Evolutionary conservation across 1,284 basidiomycete genomes (phyloP), one percentile per base, ranked within the genome.

Genomic region (Cutaneotrichosporon curvatum): DNA sequence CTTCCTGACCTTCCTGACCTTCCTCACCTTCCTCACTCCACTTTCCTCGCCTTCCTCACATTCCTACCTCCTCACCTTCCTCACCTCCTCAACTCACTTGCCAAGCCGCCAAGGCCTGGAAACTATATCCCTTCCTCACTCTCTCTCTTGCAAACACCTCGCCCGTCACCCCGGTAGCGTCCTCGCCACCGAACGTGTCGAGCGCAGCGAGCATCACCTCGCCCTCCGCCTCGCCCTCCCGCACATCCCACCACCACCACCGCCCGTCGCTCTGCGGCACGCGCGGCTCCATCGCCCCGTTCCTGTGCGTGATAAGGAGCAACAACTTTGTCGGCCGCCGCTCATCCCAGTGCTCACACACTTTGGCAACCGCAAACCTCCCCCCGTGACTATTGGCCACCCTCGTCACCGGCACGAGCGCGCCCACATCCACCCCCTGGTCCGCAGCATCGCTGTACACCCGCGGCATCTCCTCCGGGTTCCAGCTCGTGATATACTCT

Each of bases 311-410:
- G 22, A 19, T 16, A 15, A 48, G 36, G 22, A 37, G 19, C 21
- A 43, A 21, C 21, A 41, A 30, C 28, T 34, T 25, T 28, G 9
- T 25, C 20, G 38, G 19, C 5, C 4, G 7, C 25, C 25, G 7
- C 25, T 12, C 12, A 7, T 35, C 37, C 36, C 37, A 53, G 43
- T 53, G 51, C 18, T 40, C 39, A 23, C 51, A 53, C 25, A 46
- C 20, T 18, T 37, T 40, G 4, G 36, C 34, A 4, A 43, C 28
- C 28, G 35, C 36, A 40, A 53, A 48, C 7, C 43, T 37, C n/a
- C 37, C 33, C 2, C 38, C 37, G 14, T 30, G 8, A 28, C 7
- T 12, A 7, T 12, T 28, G 8, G 12, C 25, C 25, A 28, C 25
- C 25, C 25, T 28, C 25, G 12, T 42, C 18, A 8, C 40, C 19